Evolutionary conservation across 163 green algal species (phyloP).

Genomic region (Volvox carteri): DNA sequence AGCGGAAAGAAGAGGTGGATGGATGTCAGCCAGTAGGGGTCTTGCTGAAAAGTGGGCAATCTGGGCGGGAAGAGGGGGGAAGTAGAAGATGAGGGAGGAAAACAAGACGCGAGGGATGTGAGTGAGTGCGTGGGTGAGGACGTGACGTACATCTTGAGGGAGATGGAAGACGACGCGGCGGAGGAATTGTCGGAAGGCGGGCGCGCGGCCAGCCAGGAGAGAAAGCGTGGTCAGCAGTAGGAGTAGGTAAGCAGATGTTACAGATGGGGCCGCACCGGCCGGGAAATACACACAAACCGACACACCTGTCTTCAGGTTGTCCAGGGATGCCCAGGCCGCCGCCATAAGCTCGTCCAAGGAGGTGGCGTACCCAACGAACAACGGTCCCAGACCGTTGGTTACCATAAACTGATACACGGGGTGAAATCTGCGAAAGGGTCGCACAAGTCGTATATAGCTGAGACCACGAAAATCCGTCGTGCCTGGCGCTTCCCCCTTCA

Average conservation of each 20-base stretch:
- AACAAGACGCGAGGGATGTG: not conserved
- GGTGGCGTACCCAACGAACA: conserved; percentile 50
- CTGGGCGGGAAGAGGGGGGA: not conserved
- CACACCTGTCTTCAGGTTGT: conserved; percentile 3
- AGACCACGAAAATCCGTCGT: too few species aligned
- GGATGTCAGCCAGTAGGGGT: not conserved
- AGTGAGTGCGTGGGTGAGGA: not conserved
- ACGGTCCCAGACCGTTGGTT: conserved; percentile 12
- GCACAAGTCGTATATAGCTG: too few species aligned
- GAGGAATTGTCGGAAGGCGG: too few species aligned
- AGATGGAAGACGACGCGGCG: too few species aligned
- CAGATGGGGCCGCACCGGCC: too few species aligned
- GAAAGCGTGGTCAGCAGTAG: too few species aligned
- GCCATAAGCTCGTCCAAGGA: conserved; percentile 36
- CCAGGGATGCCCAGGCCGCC: conserved; percentile 11
- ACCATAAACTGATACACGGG: conserved; percentile 39
- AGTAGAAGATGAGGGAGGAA: not conserved
- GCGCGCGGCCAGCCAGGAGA: too few species aligned
- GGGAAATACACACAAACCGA: too few species aligned
- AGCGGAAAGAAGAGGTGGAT: not conserved
- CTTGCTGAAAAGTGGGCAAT: not conserved
- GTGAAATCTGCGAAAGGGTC: conserved; percentile 17
- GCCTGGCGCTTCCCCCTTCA: too few species aligned
- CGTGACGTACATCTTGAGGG: too few species aligned
- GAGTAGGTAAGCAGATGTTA: too few species aligned